Conservation (phyloP, 768 basidiomycete species). For the Tubosaeta brunneosetosa region DNA sequence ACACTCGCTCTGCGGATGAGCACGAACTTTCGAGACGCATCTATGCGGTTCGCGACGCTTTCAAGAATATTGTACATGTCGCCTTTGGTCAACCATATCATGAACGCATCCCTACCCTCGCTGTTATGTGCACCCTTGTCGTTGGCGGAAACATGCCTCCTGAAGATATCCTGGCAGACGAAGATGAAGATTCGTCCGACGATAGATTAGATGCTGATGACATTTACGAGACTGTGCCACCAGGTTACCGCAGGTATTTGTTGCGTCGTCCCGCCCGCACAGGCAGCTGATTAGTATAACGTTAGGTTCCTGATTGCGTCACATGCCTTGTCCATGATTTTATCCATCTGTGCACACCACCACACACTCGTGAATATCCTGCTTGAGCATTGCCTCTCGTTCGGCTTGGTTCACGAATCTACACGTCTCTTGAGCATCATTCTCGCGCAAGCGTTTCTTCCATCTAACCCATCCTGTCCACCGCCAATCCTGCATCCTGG, state of each 20-base stretch:
- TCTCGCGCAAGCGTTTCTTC: constrained; percentile 36
- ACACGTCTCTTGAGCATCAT: constrained; percentile 38
- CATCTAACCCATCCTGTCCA: constrained; percentile 18
- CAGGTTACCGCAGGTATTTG: constrained; percentile 46
- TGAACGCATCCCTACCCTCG: constrained; percentile 34
- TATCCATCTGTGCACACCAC: constrained; percentile 42
- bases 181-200: constrained; percentile 22
- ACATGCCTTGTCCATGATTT: constrained; percentile 48
- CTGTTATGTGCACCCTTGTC: constrained; percentile 43
- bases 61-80: constrained; percentile 45
- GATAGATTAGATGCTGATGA: constrained; percentile 29
- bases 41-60: constrained; percentile 53
- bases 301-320: constrained; percentile 46
- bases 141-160: constrained; percentile 44
- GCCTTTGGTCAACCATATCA: constrained; percentile 20
- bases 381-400: constrained; percentile 47
- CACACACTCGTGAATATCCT: constrained; percentile 46
- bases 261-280: constrained; percentile 7
- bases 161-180: constrained; percentile 4
- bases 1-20: constrained; percentile 31
- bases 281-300: constrained; percentile 1
- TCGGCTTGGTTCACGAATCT: constrained; percentile 42
- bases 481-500: constrained; percentile 40
- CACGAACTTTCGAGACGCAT: constrained; percentile 45
- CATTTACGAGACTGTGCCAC: constrained; percentile 50